Evolutionary conservation across 2,329 filamentous ascomycete species (phyloP).

Genomic region (Aspergillus floridensis): DNA sequence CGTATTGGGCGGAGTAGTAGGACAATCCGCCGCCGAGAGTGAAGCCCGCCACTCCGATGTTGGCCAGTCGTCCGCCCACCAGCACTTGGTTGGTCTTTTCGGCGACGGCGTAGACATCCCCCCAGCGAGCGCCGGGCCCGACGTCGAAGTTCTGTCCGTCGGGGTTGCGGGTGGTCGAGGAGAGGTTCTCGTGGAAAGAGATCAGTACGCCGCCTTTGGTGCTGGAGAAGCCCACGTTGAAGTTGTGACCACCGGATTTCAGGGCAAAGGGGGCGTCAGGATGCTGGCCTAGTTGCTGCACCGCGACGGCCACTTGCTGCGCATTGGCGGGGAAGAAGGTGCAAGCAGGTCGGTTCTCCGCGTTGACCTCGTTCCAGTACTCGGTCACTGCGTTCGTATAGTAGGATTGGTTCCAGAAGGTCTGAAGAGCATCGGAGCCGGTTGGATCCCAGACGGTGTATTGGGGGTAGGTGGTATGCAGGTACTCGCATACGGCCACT

Average conservation of each 20-base stretch:
- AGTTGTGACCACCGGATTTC: constrained; percentile 13
- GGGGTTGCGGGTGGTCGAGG: constrained; percentile 4
- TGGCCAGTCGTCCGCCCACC: constrained; percentile 11
- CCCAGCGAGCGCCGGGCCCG: constrained; percentile 14
- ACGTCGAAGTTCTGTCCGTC: constrained; percentile 14
- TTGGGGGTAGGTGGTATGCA: neutral
- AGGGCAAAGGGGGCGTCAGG: constrained; percentile 4
- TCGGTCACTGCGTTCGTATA: constrained; percentile 4
- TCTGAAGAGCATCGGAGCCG: neutral
- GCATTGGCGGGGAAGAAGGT: constrained; percentile 14
- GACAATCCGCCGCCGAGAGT: constrained; percentile 11
- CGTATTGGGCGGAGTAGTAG: constrained; percentile 18
- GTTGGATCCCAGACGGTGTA: constrained; percentile 6
- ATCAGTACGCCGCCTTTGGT: constrained; percentile 8
- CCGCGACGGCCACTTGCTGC: constrained; percentile 7
- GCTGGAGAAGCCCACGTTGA: constrained; percentile 12
- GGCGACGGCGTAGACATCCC: constrained; percentile 9
- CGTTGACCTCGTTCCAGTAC: constrained; percentile 15
- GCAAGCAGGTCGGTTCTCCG: constrained; percentile 10
- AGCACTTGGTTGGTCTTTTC: constrained; percentile 12
- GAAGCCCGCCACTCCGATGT: constrained; percentile 12
- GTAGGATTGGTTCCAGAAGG: constrained; percentile 5
- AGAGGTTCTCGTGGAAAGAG: constrained; percentile 13
- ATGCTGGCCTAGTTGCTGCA: constrained; percentile 10
- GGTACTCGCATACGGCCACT: neutral